Conservation (phyloP, 768 basidiomycete species). For the Tylopilus subfusipes region DNA sequence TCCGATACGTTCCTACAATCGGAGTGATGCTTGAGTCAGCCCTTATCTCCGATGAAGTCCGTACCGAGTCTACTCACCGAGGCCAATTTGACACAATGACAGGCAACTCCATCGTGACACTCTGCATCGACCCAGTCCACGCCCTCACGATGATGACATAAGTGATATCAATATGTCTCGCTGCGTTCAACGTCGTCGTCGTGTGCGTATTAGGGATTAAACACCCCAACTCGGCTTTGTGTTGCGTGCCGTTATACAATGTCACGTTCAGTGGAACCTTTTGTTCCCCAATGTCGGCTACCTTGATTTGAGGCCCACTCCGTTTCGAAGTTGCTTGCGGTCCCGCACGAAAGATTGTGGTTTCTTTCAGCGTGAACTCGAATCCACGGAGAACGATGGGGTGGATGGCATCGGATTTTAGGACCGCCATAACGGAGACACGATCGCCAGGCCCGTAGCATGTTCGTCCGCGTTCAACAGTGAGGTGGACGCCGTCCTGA, state of each 20-base stretch:
- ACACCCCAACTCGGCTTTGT: conserved; percentile 70
- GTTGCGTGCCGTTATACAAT: conserved; percentile 66
- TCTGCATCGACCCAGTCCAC: conserved; percentile 63
- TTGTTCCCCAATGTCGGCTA: conserved; percentile 59
- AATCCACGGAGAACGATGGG: conserved; percentile 78
- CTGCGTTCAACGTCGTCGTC: conserved; percentile 76
- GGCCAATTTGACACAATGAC: conserved; percentile 86
- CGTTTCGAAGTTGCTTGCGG: conserved; percentile 50
- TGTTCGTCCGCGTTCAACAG: conserved; percentile 68
- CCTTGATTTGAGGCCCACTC: conserved; percentile 53
- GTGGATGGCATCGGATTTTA: conserved; percentile 67
- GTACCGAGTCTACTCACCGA: conserved; percentile 44
- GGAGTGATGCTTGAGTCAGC: neutral
- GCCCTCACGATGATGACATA: conserved; percentile 79
- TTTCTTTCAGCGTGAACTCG: conserved; percentile 76
- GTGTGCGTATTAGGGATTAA: conserved; percentile 70
- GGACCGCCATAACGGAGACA: conserved; percentile 63
- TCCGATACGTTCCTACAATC: conserved; percentile 59
- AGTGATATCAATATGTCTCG: conserved; percentile 80
- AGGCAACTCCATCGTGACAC: conserved; percentile 69
- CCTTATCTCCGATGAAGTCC: neutral
- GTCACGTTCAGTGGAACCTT: conserved; percentile 71
- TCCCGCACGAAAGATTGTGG: conserved; percentile 68
- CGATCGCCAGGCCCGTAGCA: conserved; percentile 88
- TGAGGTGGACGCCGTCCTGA: conserved; percentile 70